Evolutionary conservation across 2,329 filamentous ascomycete species (phyloP), one percentile per base, ranked within the genome.

Genomic region (Anisogramma anomala): DNA sequence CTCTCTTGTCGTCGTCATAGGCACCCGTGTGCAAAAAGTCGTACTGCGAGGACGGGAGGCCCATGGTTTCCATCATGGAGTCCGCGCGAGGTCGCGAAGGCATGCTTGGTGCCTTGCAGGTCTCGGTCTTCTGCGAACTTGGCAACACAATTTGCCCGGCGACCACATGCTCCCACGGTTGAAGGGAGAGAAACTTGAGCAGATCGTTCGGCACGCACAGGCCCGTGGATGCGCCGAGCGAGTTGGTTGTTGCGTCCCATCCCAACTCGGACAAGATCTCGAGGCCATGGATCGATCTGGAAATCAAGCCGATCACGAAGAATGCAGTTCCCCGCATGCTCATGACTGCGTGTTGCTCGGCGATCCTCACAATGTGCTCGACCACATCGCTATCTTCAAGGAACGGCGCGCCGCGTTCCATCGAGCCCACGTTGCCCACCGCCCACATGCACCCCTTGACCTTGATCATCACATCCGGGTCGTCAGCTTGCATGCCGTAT

Each of bases 391-490:
- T 84, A 42, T 83, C 80, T 60, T 95, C 91, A 3, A 98, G 69
- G 58, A 98, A 98, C 0, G 87, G 87, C 1, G 89, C 89, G 1
- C 91, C 91, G 2, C 95, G 77, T 53, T 96, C 89, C 88, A 98
- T 96, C 0, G 88, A 95, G 0, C 91, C 91, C 27, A 98, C 89
- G 52, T 98, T 98, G 18, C 91, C 91, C 1, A 98, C 87, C 0
- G 91, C 91, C 91, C 91, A 98, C 35, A 98, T 69, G 57, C 87
- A 95, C 6, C 88, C 91, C 60, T 98, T 98, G 49, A 96, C 86
- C 58, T 95, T 96, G 44, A 86, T 77, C 33, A 96, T 79, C 18
- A 82, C 73, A 59, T 98, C 91, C 0, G 74, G 58, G 53, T 98
- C 91, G 50, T 93, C 82, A 31, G 80, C 79, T 51, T 91, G 82